phyloP scores from a whole-genome alignment of 495 filamentous ascomycete species.

The Penicillium roqueforti region DNA sequence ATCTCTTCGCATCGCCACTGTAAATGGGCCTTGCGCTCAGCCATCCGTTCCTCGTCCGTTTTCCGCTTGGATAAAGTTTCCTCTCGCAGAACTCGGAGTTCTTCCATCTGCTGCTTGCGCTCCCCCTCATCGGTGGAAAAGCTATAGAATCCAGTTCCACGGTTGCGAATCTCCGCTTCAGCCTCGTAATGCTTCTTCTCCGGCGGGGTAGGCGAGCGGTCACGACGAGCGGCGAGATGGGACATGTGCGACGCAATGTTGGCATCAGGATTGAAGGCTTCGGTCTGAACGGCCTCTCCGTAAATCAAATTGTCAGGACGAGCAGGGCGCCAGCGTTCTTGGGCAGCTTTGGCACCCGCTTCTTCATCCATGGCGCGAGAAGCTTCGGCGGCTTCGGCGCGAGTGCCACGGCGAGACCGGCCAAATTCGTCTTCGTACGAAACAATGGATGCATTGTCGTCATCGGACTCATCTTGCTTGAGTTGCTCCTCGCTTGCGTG shows the following conservation, averaged over 20 bases:
- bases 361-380: conserved; percentile 46
- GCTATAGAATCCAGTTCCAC: conserved; percentile 85
- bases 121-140: conserved; percentile 69
- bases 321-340: conserved; percentile 54
- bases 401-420: conserved; percentile 63
- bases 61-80: conserved; percentile 62
- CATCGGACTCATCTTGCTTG: conserved; percentile 32
- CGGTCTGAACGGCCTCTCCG: conserved; percentile 74
- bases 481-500: conserved; percentile 67
- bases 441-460: conserved; percentile 56
- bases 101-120: conserved; percentile 70
- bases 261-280: conserved; percentile 72
- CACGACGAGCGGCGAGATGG: conserved; percentile 65
- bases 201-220: conserved; percentile 72
- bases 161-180: conserved; percentile 71
- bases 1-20: conserved; percentile 57
- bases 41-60: conserved; percentile 45
- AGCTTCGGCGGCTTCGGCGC: conserved; percentile 55
- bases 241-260: conserved; percentile 61
- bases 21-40: conserved; percentile 45
- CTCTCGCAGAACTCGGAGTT: conserved; percentile 57
- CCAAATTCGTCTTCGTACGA: conserved; percentile 92
- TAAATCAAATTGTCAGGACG: conserved; percentile 70
- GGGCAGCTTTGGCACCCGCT: conserved; percentile 32
- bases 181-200: conserved; percentile 81